phyloP scores from a whole-genome alignment of 257 asterid species.

The Nicotiana paniculata region DNA sequence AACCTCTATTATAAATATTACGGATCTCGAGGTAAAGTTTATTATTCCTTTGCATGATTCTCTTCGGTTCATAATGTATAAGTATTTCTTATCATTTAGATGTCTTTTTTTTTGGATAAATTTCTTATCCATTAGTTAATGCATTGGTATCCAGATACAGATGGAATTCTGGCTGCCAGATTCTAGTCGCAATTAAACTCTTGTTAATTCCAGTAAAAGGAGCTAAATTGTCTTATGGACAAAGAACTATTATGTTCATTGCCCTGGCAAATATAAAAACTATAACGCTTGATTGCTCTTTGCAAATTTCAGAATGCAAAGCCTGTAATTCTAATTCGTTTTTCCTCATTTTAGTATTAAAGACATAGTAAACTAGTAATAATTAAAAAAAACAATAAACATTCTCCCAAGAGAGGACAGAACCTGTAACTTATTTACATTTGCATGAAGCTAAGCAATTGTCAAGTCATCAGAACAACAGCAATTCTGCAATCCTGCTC shows the following conservation, averaged over 20 bases:
- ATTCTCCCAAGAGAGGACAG: not conserved
- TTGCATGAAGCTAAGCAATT: not conserved
- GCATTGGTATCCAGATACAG: not conserved
- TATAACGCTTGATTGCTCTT: not conserved
- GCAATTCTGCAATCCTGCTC: constrained; percentile 16
- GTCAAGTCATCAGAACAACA: constrained; percentile 9
- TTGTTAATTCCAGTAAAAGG: not conserved
- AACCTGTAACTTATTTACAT: not conserved
- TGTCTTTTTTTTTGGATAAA: not conserved
- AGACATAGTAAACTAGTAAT: not conserved
- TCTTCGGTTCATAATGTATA: not conserved
- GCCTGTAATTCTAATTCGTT: not conserved
- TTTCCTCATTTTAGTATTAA: not conserved
- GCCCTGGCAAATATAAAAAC: not conserved
- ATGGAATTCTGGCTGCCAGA: not conserved
- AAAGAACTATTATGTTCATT: not conserved
- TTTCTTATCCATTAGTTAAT: not conserved
- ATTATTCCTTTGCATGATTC: not conserved
- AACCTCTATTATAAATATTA: not conserved
- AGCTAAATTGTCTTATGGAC: not conserved
- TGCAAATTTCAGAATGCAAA: not conserved
- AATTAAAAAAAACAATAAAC: not conserved
- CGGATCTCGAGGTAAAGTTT: not conserved
- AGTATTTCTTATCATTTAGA: not conserved
- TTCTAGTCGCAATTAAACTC: not conserved